These are phyloP conservation scores for Xylariaceae sp. DNA, from an alignment of 2,329 filamentous ascomycete species.

Conservation along the genomic window DNA sequence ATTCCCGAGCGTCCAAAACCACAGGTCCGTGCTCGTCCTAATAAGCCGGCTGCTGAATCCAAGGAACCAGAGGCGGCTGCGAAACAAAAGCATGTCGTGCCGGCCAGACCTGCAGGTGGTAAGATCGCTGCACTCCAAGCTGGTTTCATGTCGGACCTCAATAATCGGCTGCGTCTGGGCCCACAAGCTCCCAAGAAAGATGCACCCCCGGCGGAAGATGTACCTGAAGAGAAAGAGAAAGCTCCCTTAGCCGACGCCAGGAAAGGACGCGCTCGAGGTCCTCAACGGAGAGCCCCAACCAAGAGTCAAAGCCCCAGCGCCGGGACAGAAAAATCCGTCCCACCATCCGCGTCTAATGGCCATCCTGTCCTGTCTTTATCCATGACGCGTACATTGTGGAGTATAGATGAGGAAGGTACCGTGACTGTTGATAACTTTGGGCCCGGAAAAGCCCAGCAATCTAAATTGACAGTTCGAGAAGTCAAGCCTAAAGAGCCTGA, in stretches of 20 bases:
- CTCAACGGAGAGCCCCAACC: conserved; percentile 74
- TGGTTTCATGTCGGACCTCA: conserved; percentile 91
- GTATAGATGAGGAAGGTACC: conserved; percentile 58
- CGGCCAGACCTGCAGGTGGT: conserved; percentile 75
- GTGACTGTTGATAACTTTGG: conserved; percentile 47
- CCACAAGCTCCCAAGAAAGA: conserved; percentile 82
- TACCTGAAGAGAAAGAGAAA: conserved; percentile 68
- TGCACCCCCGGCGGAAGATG: conserved; percentile 64
- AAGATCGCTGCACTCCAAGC: conserved; percentile 93
- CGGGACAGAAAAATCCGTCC: conserved; percentile 36
- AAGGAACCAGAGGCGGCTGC: conserved; percentile 53
- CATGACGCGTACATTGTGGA: conserved; percentile 56
- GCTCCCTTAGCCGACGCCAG: conserved; percentile 85
- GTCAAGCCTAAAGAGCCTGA: conserved; percentile 8
- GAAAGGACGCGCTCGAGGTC: conserved; percentile 88
- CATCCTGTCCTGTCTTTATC: conserved; percentile 55
- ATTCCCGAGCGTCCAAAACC: conserved; percentile 65
- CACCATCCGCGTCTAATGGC: conserved; percentile 42
- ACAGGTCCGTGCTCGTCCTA: conserved; percentile 60
- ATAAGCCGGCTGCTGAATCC: conserved; percentile 47
- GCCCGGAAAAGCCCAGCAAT: conserved; percentile 11
- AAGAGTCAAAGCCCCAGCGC: conserved; percentile 51
- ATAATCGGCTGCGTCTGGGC: conserved; percentile 85
- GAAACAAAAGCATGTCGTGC: conserved; percentile 85
- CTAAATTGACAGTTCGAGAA: conserved; percentile 25